Conservation (phyloP, 768 basidiomycete species). For the Calocybe cyanea region DNA sequence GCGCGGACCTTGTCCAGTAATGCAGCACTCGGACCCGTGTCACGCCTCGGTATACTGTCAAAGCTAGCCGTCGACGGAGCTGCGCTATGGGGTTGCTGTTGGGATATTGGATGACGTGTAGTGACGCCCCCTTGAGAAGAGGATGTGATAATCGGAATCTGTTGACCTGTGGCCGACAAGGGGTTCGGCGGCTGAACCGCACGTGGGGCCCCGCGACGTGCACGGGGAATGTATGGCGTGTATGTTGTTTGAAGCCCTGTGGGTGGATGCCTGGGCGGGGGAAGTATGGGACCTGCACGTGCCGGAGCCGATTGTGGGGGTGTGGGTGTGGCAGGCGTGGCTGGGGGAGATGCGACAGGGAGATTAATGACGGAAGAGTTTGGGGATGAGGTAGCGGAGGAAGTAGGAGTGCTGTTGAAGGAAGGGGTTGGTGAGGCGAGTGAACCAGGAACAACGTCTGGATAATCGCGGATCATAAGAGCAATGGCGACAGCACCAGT, state of each 20-base stretch:
- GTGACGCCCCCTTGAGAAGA: slow-evolving; percentile 53
- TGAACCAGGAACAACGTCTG: slow-evolving; percentile 57
- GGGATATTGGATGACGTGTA: slow-evolving; percentile 34
- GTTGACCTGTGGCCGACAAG: slow-evolving; percentile 40
- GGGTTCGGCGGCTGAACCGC: slow-evolving; percentile 39
- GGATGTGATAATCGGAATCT: slow-evolving; percentile 67
- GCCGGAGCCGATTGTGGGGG: slow-evolving; percentile 21
- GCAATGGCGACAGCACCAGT: slow-evolving; percentile 90
- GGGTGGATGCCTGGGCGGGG: slow-evolving; percentile 40
- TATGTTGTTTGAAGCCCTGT: slow-evolving; percentile 68
- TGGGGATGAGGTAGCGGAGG: slow-evolving; percentile 35
- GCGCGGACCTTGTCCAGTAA: slow-evolving; percentile 85
- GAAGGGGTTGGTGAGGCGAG: slow-evolving; percentile 28
- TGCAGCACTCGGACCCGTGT: slow-evolving; percentile 64
- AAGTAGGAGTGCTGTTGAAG: slow-evolving; percentile 16
- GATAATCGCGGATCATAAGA: slow-evolving; percentile 95
- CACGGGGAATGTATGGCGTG: slow-evolving; percentile 57
- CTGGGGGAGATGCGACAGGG: slow-evolving; percentile 23
- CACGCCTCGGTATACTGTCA: slow-evolving; percentile 25
- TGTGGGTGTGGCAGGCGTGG: slow-evolving; percentile 26
- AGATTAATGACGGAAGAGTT: slow-evolving; percentile 29
- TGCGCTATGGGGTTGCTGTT: slow-evolving; percentile 9
- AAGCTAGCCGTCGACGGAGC: slow-evolving; percentile 16
- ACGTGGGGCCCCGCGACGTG: slow-evolving; percentile 41
- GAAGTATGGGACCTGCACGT: slow-evolving; percentile 29